phyloP scores from a whole-genome alignment of 2,329 filamentous ascomycete species.

The Epichloe gansuensis region DNA sequence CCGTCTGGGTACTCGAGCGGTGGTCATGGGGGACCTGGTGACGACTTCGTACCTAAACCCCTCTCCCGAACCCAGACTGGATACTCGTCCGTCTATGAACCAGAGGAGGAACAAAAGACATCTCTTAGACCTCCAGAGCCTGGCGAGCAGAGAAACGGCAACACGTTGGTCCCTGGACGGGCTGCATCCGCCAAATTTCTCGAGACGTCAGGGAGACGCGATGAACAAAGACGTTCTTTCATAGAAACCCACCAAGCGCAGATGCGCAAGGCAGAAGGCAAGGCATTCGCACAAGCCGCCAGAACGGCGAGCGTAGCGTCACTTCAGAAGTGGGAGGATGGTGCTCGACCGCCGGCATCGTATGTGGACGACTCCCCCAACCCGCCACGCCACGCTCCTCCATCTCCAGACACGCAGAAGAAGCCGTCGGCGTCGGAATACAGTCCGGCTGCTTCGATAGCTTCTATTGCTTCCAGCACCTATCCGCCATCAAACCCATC shows the following conservation, averaged over 20 bases:
- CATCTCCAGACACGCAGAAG: slow-evolving; percentile 17
- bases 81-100: slow-evolving; percentile 24
- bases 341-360: slow-evolving; percentile 8
- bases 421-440: slow-evolving; percentile 20
- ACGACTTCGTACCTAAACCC: slow-evolving; percentile 39
- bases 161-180: slow-evolving; percentile 20
- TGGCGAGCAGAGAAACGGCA: slow-evolving; percentile 3
- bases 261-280: slow-evolving; percentile 48
- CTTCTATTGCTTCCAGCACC: slow-evolving; percentile 19
- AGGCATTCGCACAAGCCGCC: slow-evolving; percentile 41
- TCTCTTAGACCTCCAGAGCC: background rate
- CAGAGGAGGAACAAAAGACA: slow-evolving; percentile 6
- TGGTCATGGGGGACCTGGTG: slow-evolving; percentile 12
- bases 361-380: slow-evolving; percentile 15
- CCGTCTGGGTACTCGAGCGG: slow-evolving; percentile 1
- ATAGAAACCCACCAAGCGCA: slow-evolving; percentile 46
- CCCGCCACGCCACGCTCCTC: slow-evolving; percentile 11
- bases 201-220: slow-evolving; percentile 26
- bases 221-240: slow-evolving; percentile 43
- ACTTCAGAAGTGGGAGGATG: slow-evolving; percentile 21
- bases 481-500: slow-evolving; percentile 13
- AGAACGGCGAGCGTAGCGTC: slow-evolving; percentile 21
- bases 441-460: slow-evolving; percentile 28
- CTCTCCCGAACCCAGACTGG: slow-evolving; percentile 48
- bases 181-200: slow-evolving; percentile 28